Conservation (phyloP, 2,329 filamentous ascomycete species). For the Colletotrichum filicis region DNA sequence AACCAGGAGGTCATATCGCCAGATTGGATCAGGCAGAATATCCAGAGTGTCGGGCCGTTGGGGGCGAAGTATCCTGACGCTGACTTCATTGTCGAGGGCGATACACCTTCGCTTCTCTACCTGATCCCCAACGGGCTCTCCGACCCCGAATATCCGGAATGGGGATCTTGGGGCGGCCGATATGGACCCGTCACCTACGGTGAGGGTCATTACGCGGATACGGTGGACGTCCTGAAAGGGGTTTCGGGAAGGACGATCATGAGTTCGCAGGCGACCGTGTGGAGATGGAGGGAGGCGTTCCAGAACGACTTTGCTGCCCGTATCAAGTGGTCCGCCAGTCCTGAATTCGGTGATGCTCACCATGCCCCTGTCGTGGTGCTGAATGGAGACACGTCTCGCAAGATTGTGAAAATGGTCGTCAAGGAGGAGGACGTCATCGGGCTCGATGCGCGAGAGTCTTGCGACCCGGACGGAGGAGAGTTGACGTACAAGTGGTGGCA, state of each 20-base stretch:
- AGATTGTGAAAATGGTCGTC: conserved; percentile 27
- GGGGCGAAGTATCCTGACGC: conserved; percentile 52
- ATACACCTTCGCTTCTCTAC: conserved; percentile 53
- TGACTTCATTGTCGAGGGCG: conserved; percentile 59
- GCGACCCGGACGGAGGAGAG: conserved; percentile 35
- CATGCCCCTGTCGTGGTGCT: conserved; percentile 37
- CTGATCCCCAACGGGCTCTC: conserved; percentile 54
- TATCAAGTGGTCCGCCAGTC: conserved; percentile 33
- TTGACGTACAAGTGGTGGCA: conserved; percentile 37
- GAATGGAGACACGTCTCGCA: conserved; percentile 35
- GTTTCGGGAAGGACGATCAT: conserved; percentile 43
- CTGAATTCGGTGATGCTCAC: conserved; percentile 12
- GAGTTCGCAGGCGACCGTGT: conserved; percentile 60
- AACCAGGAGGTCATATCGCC: conserved; percentile 54
- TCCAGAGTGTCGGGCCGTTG: conserved; percentile 56
- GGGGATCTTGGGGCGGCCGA: conserved; percentile 55
- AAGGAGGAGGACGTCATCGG: conserved; percentile 29
- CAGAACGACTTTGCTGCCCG: conserved; percentile 53
- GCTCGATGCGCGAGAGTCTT: conserved; percentile 33
- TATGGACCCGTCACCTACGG: conserved; percentile 40
- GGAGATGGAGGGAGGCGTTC: conserved; percentile 63
- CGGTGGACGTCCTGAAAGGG: conserved; percentile 47
- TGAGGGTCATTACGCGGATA: conserved; percentile 44
- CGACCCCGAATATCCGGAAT: conserved; percentile 49
- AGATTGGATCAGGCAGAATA: conserved; percentile 57